Conservation (phyloP, 2,329 filamentous ascomycete genomes). For the Chrysosporium keratinophilum region DNA sequence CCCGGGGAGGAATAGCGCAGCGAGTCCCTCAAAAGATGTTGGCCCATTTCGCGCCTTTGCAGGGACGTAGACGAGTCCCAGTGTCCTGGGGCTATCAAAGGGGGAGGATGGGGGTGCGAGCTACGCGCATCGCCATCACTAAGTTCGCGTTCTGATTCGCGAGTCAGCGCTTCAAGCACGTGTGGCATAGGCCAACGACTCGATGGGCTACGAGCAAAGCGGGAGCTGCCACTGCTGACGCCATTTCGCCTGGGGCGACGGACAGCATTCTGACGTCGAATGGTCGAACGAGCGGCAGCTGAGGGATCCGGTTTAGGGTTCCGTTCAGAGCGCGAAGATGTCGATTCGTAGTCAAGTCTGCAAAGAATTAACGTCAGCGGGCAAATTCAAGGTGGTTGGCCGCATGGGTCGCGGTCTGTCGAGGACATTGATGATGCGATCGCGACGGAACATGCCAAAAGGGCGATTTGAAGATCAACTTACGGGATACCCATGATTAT, state of each 20-base stretch:
- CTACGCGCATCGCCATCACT: slow-evolving; percentile 13
- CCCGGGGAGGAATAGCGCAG: slow-evolving; percentile 27
- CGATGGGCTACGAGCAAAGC: slow-evolving; percentile 23
- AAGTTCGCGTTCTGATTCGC: slow-evolving; percentile 23
- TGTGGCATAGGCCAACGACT: slow-evolving; percentile 25
- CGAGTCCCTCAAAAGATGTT: slow-evolving; percentile 27
- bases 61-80: slow-evolving; percentile 19
- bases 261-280: slow-evolving; percentile 40
- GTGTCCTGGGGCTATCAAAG: slow-evolving; percentile 17
- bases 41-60: slow-evolving; percentile 26
- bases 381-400: background rate
- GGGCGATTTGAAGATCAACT: slow-evolving; percentile 19
- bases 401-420: background rate
- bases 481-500: slow-evolving; percentile 36
- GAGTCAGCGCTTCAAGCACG: slow-evolving; percentile 22
- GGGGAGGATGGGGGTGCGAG: background rate
- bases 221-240: slow-evolving; percentile 17
- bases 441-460: background rate
- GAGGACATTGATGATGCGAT: background rate
- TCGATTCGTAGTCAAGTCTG: slow-evolving; percentile 12
- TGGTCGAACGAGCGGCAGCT: slow-evolving; percentile 46
- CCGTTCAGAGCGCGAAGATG: slow-evolving; percentile 7
- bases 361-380: background rate
- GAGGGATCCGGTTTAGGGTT: slow-evolving; percentile 41
- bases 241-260: slow-evolving; percentile 9